phyloP scores from a whole-genome alignment of 805 yeast species.

The Ogataea zsoltii region DNA sequence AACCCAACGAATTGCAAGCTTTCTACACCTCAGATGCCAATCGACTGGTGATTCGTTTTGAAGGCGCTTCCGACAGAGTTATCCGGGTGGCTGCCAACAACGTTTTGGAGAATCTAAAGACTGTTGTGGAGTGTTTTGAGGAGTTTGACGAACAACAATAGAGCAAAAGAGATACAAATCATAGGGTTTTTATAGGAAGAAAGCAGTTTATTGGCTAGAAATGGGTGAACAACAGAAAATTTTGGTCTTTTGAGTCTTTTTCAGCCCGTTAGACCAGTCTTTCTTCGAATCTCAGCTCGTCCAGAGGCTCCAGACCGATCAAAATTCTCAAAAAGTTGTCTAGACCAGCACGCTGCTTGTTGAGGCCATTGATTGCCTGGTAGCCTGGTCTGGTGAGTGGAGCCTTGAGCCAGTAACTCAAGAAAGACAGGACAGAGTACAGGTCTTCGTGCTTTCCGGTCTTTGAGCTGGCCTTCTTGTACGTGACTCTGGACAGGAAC shows the following conservation, averaged over 20 bases:
- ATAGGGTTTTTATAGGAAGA: neutral
- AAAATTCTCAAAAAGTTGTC: constrained; percentile 88
- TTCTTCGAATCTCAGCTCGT: constrained; percentile 94
- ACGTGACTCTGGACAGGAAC: constrained; percentile 82
- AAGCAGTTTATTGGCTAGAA: neutral
- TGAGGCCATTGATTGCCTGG: constrained; percentile 88
- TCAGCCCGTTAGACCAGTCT: constrained; percentile 48
- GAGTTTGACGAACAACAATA: constrained; percentile 47
- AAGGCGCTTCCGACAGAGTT: constrained; percentile 69
- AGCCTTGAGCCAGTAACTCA: constrained; percentile 95
- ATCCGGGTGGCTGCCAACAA: constrained; percentile 84
- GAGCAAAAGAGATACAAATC: neutral
- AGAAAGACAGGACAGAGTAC: constrained; percentile 82
- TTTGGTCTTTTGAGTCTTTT: too few relatives aligned
- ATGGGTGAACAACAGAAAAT: too few relatives aligned
- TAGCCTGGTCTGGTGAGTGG: constrained; percentile 91
- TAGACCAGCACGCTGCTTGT: constrained; percentile 90
- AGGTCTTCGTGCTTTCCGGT: constrained; percentile 54
- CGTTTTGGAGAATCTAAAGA: constrained; percentile 71
- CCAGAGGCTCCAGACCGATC: constrained; percentile 86
- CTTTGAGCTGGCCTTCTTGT: constrained; percentile 54
- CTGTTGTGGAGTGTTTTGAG: constrained; percentile 79
- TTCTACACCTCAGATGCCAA: constrained; percentile 39
- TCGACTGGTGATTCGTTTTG: constrained; percentile 47
- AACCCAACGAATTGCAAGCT: constrained; percentile 62